Evolutionary conservation across 371 early-diverging fungal species (phyloP), one percentile per base, ranked within the genome.

Genomic region (Batrachochytrium dendrobatidis): DNA sequence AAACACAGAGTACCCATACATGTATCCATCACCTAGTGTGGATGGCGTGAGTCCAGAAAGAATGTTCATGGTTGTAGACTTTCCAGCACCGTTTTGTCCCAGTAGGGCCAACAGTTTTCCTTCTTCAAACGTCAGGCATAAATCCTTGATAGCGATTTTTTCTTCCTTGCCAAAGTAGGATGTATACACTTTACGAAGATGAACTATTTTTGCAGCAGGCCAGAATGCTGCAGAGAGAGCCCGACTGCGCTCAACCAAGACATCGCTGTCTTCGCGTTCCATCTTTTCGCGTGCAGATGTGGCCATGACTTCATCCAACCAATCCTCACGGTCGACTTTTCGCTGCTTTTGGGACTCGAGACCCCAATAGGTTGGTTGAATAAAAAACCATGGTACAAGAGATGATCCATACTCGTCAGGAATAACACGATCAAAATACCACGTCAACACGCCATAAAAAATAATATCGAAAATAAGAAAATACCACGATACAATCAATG

Each of bases 91-190:
- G 56, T 72, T 70, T 20, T 62, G 70, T 43, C 80, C 88, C 8
- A 88, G 66, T 32, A 87, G 60, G 1, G 81, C 89, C 69, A 87
- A 84, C 34, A 84, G 73, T 12, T 71, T 69, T 49, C 76, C 73
- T 52, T 69, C 66, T 29, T 84, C 81, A 6, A 84, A 70, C 0
- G 78, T 73, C 26, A 85, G 65, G 12, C 76, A 76, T 22, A 81
- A 68, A 51, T 78, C 81, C 63, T 83, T 75, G 28, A 84, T 83
- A 0, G 85, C 88, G 8, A 67, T 59, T 43, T 74, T 62, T n/a
- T 53, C 59, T 30, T 56, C 57, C 30, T 55, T 70, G 18, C 69
- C 58, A 10, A 28, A 8, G 15, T 32, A 26, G 8, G 29, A 30
- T n/a, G 30, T 5, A 39, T 48, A 66, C 25, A 60, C 55, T 51